Evolutionary conservation across 2,329 filamentous ascomycete genomes (phyloP).

Genomic region (Colletotrichum cereale): DNA sequence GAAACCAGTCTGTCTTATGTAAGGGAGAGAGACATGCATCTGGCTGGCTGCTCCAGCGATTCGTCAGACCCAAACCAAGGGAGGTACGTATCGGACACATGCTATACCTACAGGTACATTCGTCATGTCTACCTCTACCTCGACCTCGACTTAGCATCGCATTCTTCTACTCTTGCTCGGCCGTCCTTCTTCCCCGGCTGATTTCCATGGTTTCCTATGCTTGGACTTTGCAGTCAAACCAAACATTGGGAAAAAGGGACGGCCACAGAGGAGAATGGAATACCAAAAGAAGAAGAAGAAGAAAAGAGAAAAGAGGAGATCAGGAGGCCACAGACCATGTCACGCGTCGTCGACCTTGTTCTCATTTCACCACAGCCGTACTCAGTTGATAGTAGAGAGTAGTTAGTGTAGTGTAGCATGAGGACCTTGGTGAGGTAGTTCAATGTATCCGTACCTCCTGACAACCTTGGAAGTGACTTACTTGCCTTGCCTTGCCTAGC

Average conservation of each 20-base stretch:
- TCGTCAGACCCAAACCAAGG: too few relatives aligned
- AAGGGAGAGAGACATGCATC: not conserved
- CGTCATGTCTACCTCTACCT: not conserved
- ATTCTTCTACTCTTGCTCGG: not conserved
- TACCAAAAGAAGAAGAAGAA: not conserved
- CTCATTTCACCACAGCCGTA: conserved; percentile 9
- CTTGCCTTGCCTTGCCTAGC: not conserved
- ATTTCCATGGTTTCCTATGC: conserved; percentile 9
- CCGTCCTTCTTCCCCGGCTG: too few relatives aligned
- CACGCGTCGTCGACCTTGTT: conserved; percentile 19
- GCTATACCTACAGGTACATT: too few relatives aligned
- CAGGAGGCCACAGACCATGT: conserved; percentile 13
- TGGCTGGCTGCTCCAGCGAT: not conserved
- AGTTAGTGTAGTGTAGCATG: too few relatives aligned
- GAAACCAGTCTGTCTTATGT: too few relatives aligned
- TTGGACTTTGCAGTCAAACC: conserved; percentile 28
- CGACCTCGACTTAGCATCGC: not conserved
- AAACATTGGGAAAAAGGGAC: not conserved
- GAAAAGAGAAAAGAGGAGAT: not conserved
- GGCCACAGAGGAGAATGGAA: not conserved
- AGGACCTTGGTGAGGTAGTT: too few relatives aligned
- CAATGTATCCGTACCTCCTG: too few relatives aligned
- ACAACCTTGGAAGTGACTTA: not conserved
- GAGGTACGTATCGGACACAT: too few relatives aligned
- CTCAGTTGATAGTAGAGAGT: not conserved